Base-by-base conservation (phyloP, 495 filamentous ascomycete genomes). In the Neurospora pannonica region DNA sequence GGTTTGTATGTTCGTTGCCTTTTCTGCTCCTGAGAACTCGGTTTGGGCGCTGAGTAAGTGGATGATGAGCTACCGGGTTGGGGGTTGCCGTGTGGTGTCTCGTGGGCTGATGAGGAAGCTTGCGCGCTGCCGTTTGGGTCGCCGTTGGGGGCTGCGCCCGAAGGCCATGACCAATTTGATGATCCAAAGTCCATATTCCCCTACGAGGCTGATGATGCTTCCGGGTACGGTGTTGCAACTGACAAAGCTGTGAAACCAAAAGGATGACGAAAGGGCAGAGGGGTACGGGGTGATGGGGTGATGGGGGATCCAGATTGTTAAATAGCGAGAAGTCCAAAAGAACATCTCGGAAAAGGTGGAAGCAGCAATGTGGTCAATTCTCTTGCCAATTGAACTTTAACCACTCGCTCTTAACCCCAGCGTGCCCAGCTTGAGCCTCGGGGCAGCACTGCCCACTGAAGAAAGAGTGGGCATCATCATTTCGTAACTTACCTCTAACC, bases 1-100 rank as follows among this genome's bases (percentile, higher is more conserved):
- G 91, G 86, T 36, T 86, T 85, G 79, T 91, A 94, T 76, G 88
- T 85, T 74, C 83, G 86, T 75, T 82, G 77, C 71, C 72, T 78
- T 39, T 75, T 75, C 71, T 76, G 79, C n/a, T 67, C n/a, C n/a
- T 38, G 72, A 5, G 37, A 34, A 21, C 39, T 37, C 42, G 46
- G 19, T 3, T 73, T 62, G 5, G 37, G 7, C 7, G 54, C 37
- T 15, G 46, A 34, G 21, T 70, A 36, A 19, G 70, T 15, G 21
- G 46, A 34, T 69, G 70, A 31, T 42, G 73, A 42, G 28, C 10
- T 37, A n/a, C n/a, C n/a, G n/a, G n/a, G n/a, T n/a, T n/a, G n/a
- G n/a, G n/a, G n/a, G n/a, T n/a, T n/a, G n/a, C n/a, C n/a, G 69
- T 31, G 46, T 9, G 69, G 28, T 38, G 71, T 72, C 15, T 72